A percentile compares a stretch with the other conserved stretches of the same genome.
Conservation (phyloP, 441 rosid species). For the Populus hybrid region DNA sequence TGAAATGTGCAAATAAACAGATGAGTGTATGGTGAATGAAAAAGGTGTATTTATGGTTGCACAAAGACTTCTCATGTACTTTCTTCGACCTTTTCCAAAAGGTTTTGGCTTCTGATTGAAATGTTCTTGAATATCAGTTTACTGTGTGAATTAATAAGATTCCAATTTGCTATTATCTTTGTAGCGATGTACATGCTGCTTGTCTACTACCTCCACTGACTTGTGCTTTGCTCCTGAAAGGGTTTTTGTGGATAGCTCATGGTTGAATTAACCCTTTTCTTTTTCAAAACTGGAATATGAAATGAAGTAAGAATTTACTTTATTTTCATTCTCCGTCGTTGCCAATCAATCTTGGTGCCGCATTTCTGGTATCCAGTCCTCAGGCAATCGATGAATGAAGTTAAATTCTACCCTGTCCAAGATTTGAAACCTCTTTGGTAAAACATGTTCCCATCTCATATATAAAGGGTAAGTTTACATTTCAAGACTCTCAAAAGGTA, state of each 20-base stretch:
- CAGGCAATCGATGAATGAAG: no score
- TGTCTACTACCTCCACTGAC: neutral
- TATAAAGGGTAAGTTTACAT: neutral
- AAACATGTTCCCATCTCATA: neutral
- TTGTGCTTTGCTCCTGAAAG: neutral
- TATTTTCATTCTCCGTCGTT: neutral
- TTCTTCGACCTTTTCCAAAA: slow-evolving; percentile 11
- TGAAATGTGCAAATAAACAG: slow-evolving; percentile 33
- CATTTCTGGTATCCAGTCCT: no score
- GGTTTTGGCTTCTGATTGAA: slow-evolving; percentile 8
- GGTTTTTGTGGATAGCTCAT: neutral
- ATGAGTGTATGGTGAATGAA: slow-evolving; percentile 26
- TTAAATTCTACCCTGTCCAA: no score
- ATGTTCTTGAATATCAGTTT: slow-evolving; percentile 23
- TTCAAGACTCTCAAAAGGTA: neutral
- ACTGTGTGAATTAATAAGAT: slow-evolving; percentile 39
- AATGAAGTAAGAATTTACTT: neutral
- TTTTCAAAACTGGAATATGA: neutral
- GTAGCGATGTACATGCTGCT: neutral
- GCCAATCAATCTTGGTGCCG: no score
- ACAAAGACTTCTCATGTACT: slow-evolving; percentile 23
- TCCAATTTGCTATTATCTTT: slow-evolving; percentile 17
- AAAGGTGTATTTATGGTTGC: slow-evolving; percentile 25
- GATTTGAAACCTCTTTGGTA: no score
- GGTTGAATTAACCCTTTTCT: neutral